These are phyloP conservation scores for Phytophthora multivora DNA, from an alignment of 352 stramenopile species.

Conservation along the genomic window DNA sequence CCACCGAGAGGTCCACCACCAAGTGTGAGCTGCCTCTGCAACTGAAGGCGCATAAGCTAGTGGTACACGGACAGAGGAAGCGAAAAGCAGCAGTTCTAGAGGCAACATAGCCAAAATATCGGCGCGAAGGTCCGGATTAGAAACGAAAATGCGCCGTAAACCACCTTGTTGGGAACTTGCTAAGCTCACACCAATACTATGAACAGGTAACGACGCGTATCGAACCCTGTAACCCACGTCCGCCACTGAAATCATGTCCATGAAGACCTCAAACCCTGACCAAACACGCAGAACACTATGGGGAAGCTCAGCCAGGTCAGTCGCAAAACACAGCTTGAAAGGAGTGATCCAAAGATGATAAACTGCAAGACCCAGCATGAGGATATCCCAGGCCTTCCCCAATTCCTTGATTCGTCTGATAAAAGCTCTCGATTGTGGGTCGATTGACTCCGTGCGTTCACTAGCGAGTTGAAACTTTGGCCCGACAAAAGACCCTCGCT, in stretches of 20 bases:
- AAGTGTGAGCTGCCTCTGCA: conserved; percentile 3
- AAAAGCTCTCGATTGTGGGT: conserved; percentile 42
- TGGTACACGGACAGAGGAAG: conserved; percentile 16
- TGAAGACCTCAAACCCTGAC: conserved; percentile 54
- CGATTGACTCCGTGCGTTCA: conserved; percentile 15
- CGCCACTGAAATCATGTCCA: conserved; percentile 53
- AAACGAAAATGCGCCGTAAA: conserved; percentile 12
- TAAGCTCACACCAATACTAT: conserved; percentile 19
- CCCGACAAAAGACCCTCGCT: background rate
- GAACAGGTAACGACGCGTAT: conserved; percentile 32
- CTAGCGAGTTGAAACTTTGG: conserved; percentile 18
- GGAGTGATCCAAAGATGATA: conserved; percentile 54
- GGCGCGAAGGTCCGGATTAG: conserved; percentile 42
- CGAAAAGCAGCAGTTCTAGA: conserved; percentile 47
- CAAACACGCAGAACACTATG: conserved; percentile 33
- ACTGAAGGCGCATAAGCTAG: conserved; percentile 1
- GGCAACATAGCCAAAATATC: conserved; percentile 57
- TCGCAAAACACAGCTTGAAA: conserved; percentile 64
- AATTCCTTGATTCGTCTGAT: conserved; percentile 42
- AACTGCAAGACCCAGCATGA: conserved; percentile 48
- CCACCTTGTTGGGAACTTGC: conserved; percentile 5
- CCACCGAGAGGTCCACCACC: conserved; percentile 46
- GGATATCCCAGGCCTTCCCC: conserved; percentile 53
- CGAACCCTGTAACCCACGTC: conserved; percentile 53
- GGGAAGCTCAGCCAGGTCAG: conserved; percentile 43